These are phyloP conservation scores for Paulownia fortunei DNA, from an alignment of 257 asterid species.

Conservation along the genomic window DNA sequence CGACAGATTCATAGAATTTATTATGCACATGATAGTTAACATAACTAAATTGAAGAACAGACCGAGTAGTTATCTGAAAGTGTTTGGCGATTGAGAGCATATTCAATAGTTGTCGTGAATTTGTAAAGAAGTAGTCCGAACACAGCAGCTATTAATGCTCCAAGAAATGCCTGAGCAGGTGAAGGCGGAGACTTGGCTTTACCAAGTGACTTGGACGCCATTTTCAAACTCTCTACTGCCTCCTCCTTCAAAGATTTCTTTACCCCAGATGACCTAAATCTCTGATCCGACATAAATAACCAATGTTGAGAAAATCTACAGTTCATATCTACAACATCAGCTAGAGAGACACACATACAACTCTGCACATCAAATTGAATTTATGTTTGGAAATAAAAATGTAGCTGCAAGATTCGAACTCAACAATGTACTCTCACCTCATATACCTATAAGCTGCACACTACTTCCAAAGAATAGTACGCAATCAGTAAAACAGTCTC, in stretches of 20 bases:
- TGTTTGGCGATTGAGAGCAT: slow-evolving; percentile 72
- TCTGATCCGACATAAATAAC: slow-evolving; percentile 46
- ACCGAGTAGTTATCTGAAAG: slow-evolving; percentile 83
- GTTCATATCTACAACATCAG: slow-evolving; percentile 7
- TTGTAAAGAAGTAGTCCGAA: slow-evolving; percentile 75
- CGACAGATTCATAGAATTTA: slow-evolving; percentile 23
- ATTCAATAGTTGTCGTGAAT: slow-evolving; percentile 77
- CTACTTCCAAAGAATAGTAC: not conserved
- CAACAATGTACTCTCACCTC: not conserved
- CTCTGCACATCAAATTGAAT: not conserved
- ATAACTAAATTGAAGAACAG: slow-evolving; percentile 27
- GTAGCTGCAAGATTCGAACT: not conserved
- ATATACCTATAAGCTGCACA: slow-evolving; percentile 1
- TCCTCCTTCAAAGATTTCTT: slow-evolving; percentile 73
- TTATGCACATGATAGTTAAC: not conserved
- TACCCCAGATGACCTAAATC: slow-evolving; percentile 73
- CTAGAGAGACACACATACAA: not conserved
- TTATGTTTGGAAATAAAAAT: not conserved
- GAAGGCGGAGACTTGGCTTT: slow-evolving; percentile 71
- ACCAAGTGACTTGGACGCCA: slow-evolving; percentile 54
- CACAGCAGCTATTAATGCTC: slow-evolving; percentile 80
- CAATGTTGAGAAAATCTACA: slow-evolving; percentile 13
- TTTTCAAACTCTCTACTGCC: slow-evolving; percentile 72
- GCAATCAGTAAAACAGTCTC: not conserved
- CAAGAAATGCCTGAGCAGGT: slow-evolving; percentile 79